These are phyloP conservation scores for Hyphochytrium catenoides DNA, from an alignment of 352 stramenopile genomes.

Conservation along the genomic window DNA sequence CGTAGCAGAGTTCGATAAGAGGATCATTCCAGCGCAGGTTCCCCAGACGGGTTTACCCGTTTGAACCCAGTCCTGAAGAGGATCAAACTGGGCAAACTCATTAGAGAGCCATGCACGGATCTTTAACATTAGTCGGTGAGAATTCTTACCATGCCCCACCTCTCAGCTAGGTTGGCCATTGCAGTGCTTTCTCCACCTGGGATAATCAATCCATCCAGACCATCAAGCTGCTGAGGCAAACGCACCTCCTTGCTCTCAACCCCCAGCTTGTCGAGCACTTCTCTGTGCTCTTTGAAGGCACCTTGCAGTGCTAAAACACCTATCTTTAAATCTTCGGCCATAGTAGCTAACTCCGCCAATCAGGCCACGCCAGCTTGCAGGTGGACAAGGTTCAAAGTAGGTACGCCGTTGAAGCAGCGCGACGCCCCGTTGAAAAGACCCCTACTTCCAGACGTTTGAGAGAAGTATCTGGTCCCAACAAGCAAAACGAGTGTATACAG, in stretches of 20 bases:
- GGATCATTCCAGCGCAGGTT: constrained; percentile 91
- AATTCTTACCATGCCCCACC: constrained; percentile 26
- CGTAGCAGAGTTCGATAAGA: constrained; percentile 59
- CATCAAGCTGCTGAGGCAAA: constrained; percentile 39
- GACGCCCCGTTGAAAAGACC: too few species aligned
- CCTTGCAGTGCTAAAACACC: constrained; percentile 68
- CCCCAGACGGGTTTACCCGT: constrained; percentile 73
- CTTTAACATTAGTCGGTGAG: not conserved
- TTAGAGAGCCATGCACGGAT: not conserved
- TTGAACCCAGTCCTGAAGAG: constrained; percentile 44
- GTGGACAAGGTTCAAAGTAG: too few species aligned
- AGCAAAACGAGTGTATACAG: too few species aligned
- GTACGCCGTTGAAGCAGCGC: too few species aligned
- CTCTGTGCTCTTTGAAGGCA: constrained; percentile 71
- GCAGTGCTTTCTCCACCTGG: constrained; percentile 85
- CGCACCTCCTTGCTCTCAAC: constrained; percentile 41
- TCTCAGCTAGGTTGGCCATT: constrained; percentile 71
- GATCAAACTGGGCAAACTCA: constrained; percentile 15
- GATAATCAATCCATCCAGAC: constrained; percentile 72
- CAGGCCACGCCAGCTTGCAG: too few species aligned
- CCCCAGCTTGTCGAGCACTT: constrained; percentile 34
- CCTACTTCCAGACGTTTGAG: too few species aligned
- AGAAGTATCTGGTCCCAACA: too few species aligned
- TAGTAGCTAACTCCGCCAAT: not conserved
- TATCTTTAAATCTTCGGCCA: constrained; percentile 28